Conservation (phyloP, 2,329 filamentous ascomycete genomes). For the Aspergillus fischeri region DNA sequence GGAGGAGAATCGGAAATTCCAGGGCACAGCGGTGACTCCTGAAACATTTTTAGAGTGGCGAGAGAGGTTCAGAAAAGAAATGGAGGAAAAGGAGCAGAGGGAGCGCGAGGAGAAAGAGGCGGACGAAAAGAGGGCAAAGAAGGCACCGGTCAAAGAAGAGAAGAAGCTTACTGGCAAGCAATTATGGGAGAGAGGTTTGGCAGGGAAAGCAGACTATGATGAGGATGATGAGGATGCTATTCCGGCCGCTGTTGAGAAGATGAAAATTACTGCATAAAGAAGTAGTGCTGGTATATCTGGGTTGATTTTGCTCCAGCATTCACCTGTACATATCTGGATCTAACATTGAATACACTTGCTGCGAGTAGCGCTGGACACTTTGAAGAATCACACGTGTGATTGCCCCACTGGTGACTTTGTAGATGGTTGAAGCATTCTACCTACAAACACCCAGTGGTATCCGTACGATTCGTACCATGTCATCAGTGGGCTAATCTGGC, state of each 20-base stretch:
- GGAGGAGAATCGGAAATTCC: slow-evolving; percentile 95
- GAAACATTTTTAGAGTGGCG: slow-evolving; percentile 85
- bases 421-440: not conserved
- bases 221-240: slow-evolving; percentile 62
- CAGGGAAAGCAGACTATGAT: slow-evolving; percentile 61
- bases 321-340: not conserved
- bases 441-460: not conserved
- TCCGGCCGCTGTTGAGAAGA: slow-evolving; percentile 58
- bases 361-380: not conserved
- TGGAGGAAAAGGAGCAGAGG: slow-evolving; percentile 65
- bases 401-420: not conserved
- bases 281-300: not conserved
- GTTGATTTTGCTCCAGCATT: not conserved
- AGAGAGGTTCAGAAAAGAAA: slow-evolving; percentile 70
- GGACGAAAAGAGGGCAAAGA: slow-evolving; percentile 78
- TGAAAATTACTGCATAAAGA: slow-evolving; percentile 61
- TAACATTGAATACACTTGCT: not conserved
- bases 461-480: not conserved
- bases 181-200: slow-evolving; percentile 73
- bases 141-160: slow-evolving; percentile 62
- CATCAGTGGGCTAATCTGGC: not conserved
- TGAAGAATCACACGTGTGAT: not conserved
- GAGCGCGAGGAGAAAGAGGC: slow-evolving; percentile 70
- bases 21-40: slow-evolving; percentile 81
- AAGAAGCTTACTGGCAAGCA: slow-evolving; percentile 67